Evolutionary conservation across 768 basidiomycete species (phyloP).

Genomic region (Serendipita sp.): DNA sequence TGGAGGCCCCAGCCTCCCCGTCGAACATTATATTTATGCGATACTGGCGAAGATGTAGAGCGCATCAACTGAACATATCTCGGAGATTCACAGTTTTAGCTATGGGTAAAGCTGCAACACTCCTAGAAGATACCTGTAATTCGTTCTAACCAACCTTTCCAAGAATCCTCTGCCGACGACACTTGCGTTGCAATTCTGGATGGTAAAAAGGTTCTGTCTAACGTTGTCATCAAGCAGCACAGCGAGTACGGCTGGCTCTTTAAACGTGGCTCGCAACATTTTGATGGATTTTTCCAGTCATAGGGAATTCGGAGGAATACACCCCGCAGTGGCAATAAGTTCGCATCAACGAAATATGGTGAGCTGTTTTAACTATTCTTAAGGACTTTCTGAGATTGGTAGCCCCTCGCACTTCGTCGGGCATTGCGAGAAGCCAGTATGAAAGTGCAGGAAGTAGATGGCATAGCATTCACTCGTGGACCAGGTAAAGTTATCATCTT

Average conservation of each 20-base stretch:
- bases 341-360: constrained; percentile 74
- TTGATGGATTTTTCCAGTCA: constrained; percentile 27
- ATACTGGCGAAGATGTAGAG: background rate
- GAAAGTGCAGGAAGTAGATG: constrained; percentile 50
- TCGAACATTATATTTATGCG: background rate
- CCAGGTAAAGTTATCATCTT: constrained; percentile 41
- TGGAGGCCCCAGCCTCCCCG: background rate
- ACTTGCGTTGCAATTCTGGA: constrained; percentile 80
- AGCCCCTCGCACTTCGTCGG: constrained; percentile 59
- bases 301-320: constrained; percentile 52
- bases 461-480: constrained; percentile 82
- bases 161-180: constrained; percentile 90
- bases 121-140: background rate
- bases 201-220: constrained; percentile 54
- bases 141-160: background rate
- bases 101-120: background rate
- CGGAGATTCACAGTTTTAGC: constrained; percentile 19
- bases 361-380: constrained; percentile 11
- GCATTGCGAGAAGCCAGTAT: constrained; percentile 56
- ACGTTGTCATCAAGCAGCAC: constrained; percentile 76
- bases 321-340: constrained; percentile 59
- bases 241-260: constrained; percentile 28
- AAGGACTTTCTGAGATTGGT: background rate
- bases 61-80: background rate
- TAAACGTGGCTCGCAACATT: background rate